These are phyloP conservation scores for Kluyveromyces nonfermentans DNA, from an alignment of 805 yeast species.

Conservation along the genomic window DNA sequence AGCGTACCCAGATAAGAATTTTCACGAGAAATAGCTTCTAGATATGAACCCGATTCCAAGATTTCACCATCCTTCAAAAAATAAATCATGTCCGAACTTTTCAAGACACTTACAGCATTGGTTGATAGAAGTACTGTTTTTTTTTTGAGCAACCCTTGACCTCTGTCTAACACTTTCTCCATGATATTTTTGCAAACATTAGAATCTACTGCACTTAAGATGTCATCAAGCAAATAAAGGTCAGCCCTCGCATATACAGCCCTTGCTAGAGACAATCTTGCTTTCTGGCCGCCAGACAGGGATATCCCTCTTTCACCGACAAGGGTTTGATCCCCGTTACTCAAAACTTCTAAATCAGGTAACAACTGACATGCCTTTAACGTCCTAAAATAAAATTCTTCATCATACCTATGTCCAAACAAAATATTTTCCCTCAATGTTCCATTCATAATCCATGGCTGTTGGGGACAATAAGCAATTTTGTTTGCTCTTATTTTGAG, in stretches of 20 bases:
- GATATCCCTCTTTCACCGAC: constrained; percentile 57
- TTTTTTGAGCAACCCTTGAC: constrained; percentile 38
- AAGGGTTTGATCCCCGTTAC: constrained; percentile 45
- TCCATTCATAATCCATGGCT: constrained; percentile 45
- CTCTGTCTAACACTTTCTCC: constrained; percentile 36
- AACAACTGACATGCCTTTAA: constrained; percentile 41
- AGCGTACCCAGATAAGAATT: constrained; percentile 27
- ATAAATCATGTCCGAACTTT: constrained; percentile 50
- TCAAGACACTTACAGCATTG: constrained; percentile 45
- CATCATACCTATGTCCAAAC: constrained; percentile 40
- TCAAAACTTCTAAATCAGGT: constrained; percentile 39
- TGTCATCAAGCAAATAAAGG: constrained; percentile 52
- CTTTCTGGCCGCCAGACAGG: constrained; percentile 55
- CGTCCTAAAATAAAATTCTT: constrained; percentile 33
- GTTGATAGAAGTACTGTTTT: constrained; percentile 52
- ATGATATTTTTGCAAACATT: constrained; percentile 53
- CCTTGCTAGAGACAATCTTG: constrained; percentile 55
- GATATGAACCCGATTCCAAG: constrained; percentile 48
- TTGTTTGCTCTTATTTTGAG: constrained; percentile 24
- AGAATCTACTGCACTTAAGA: constrained; percentile 64
- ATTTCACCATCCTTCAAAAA: constrained; percentile 48
- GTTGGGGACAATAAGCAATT: constrained; percentile 55
- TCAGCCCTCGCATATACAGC: constrained; percentile 58
- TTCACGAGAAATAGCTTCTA: constrained; percentile 33
- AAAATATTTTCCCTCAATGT: constrained; percentile 42